Base-by-base conservation (phyloP, 495 filamentous ascomycete genomes). In the Zalerion maritima region DNA sequence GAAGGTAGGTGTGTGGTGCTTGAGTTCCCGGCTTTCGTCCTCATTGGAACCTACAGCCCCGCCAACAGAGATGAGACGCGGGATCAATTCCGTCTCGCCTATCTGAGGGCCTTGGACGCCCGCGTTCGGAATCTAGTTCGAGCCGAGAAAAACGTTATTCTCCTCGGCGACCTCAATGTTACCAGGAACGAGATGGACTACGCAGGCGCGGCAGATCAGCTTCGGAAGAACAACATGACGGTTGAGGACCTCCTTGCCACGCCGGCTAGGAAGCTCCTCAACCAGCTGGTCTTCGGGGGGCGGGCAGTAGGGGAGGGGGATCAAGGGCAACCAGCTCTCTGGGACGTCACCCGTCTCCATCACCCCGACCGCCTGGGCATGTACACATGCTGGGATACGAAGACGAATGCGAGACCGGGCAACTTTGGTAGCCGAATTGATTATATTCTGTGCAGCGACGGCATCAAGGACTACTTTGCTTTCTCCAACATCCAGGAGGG, bases 401-500 rank as follows among this genome's bases (percentile, higher is more conserved):
- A 73, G 46, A 78, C 80, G 40, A 91, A 91, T 50, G 76, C 78
- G 13, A 67, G 89, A 20, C 89, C 89, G 1, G 87, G 79, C 8
- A 96, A 97, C 48, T 85, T 73, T 45, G 89, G 89, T 1, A 74
- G 81, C 19, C 62, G 89, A 18, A 94, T 97, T 31, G 89, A 97
- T 46, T 96, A 92, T 52, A 73, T 97, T 17, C 64, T 94, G 5
- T 87, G 82, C 47, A 86, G 70, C 36, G 56, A 75, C 22, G 65
- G 68, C 19, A 87, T 94, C 72, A 78, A 74, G 38, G 54, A 67
- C 32, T 96, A 86, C 86, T 81, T 93, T 46, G 57, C 49, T 16
- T 78, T 81, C 31, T 71, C 81, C n/a, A 82, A 94, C 41, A 96
- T 96, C 18, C 89, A 94, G 46, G 86, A 94, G 52, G 89, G 87